Base-by-base conservation (phyloP, 2,329 filamentous ascomycete species). In the Aspergillus tubingensis region DNA sequence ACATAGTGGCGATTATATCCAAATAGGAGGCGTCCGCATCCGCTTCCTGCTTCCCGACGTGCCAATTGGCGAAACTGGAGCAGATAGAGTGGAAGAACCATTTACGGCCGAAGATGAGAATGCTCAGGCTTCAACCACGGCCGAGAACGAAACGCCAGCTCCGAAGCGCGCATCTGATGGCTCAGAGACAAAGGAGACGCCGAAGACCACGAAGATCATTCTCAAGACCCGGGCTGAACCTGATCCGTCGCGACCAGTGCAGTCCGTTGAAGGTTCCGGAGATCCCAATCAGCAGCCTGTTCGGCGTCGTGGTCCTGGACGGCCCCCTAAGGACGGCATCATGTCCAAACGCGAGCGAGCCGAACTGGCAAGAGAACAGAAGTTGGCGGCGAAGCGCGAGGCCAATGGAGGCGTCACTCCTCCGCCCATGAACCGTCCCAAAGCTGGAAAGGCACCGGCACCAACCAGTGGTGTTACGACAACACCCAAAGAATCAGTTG, bases 241-340 rank as follows among this genome's bases (percentile, higher is more conserved):
- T 13, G 68, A 73, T 55, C 38, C 68, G 36, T 59, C 68, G 21
- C 68, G 72, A 55, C 57, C 71, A 47, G 54, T 70, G 47, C 64
- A 67, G 15, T 75, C 74, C 1, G 67, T 76, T 7, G 75, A 77
- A 64, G 62, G 63, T 69, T 21, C 70, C 69, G 62, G 76, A 74
- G 64, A 76, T 76, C 66, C 72, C 39, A 56, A 74, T 47, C 73
- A 76, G 27, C 76, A 76, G 55, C 78, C 81, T 8, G 66, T 67
- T 5, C 73, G 75, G 50, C 77, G 77, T 50, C 74, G 79, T 50
- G 86, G 86, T 48, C 86, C 86, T 56, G 86, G 86, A 55, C 79
- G 86, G 53, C 86, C 86, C 47, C 86, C 86, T 8, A 88, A 88
- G 75, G 86, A 88, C 68, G 86, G 86, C 19, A 82, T 88, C 68